Evolutionary conservation across 2,329 filamentous ascomycete species (phyloP), one percentile per base, ranked within the genome.

Genomic region (Verticillium nubilum): DNA sequence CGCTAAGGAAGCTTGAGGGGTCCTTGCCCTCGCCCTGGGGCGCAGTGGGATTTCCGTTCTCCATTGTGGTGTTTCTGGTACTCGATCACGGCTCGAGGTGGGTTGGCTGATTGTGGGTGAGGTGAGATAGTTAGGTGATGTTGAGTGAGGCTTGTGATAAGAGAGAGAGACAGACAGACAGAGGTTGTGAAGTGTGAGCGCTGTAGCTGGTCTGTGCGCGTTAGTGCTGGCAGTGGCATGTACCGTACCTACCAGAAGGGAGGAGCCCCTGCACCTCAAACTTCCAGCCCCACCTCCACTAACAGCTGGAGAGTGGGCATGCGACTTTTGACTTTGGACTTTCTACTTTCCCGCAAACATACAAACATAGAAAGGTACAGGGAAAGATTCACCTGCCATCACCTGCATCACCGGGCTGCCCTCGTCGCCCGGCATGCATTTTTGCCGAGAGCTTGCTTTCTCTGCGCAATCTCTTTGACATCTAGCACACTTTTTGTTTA

Each of bases 1-100:
- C 92, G 74, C 90, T 87, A 61, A 99, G 81, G 75, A 99, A 99
- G 66, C 90, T 88, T 13, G 93, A 96, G 4, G 95, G 95, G 74
- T 99, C 95, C 74, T 92, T 94, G 63, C 91, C 90, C 75, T 95
- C 91, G 61, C 77, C 75, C 70, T 86, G 84, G 29, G 76, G 76
- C 9, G 35, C 31, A 26, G n/a, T 50, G 62, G 77, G 76, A 63
- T 81, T 80, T 62, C 85, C 86, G 79, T 93, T 94, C 77, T 93
- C 91, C 91, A 93, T 95, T 62, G 64, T 74, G 28, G 9, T n/a
- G n/a, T n/a, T n/a, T n/a, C n/a, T n/a, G n/a, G n/a, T n/a, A n/a
- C n/a, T n/a, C n/a, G n/a, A n/a, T n/a, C n/a, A n/a, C n/a, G n/a
- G n/a, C n/a, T n/a, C 35, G 13, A 3, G 52, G 7, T 17, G 25